Base-by-base conservation (phyloP, 148 eudicot species). In the Talinum fruticosum region DNA sequence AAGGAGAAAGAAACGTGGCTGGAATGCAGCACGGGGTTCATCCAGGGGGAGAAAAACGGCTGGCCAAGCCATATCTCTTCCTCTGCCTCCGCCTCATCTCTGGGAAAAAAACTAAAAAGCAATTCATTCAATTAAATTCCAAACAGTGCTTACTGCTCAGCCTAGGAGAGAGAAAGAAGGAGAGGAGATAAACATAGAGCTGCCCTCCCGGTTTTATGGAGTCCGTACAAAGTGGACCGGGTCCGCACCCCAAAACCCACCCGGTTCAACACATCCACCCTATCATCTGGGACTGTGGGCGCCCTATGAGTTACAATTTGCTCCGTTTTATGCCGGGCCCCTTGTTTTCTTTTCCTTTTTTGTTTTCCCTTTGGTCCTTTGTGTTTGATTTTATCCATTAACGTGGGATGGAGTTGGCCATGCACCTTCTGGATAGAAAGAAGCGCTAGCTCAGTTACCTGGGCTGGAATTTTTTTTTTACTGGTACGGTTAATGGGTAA, bases 121-220 rank as follows among this genome's bases (percentile, higher is more conserved):
- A 3, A 16, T 18, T 15, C 54, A 12, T 15, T 15, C 54, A 0
- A 54, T 54, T 47, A 59, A 71, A 45, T 47, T 35, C 53, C 73
- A 68, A 68, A 71, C 53, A 41, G 5, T 10, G 15, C 53, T 12
- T 47, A 12, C 18, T 37, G 41, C 41, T 3, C 41, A 3, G 41
- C 41, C 3, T 37, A 13, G 53, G n/a, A n/a, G n/a, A n/a, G n/a
- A n/a, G n/a, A n/a, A n/a, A n/a, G n/a, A n/a, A n/a, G n/a, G n/a
- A n/a, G n/a, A n/a, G n/a, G n/a, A n/a, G n/a, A n/a, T n/a, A n/a
- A n/a, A n/a, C n/a, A 49, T 16, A 16, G 21, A 49, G 54, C 5
- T 4, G 54, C 21, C 18, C 66, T 79, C 81, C 81, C 77, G 81
- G 81, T 73, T 79, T 79, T 79, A 44, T 73, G 81, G 81, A 79